Conservation (phyloP, 2,329 filamentous ascomycete species). For the Pseudogymnoascus sp. region DNA sequence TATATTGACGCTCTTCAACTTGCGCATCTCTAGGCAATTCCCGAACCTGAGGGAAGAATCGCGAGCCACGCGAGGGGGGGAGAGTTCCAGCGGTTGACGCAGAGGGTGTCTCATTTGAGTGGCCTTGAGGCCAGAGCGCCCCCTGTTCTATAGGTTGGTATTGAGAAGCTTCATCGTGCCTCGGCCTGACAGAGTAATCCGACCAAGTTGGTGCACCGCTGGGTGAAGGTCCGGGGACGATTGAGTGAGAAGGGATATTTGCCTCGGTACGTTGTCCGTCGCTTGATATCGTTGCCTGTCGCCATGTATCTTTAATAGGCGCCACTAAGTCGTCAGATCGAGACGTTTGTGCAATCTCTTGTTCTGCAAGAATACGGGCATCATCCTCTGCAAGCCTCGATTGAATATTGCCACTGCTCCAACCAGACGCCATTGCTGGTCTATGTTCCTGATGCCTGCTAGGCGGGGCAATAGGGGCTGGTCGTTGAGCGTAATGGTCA, state of each 20-base stretch:
- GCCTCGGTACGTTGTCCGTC: not conserved
- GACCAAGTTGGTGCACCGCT: not conserved
- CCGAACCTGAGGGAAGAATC: conserved; percentile 49
- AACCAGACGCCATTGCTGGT: not conserved
- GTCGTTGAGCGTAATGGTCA: conserved; percentile 23
- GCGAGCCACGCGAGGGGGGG: conserved; percentile 44
- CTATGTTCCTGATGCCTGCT: conserved; percentile 18
- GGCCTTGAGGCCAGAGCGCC: not conserved
- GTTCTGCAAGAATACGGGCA: conserved; percentile 9
- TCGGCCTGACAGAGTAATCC: conserved; percentile 7
- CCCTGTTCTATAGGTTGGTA: not conserved
- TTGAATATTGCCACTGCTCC: conserved; percentile 6
- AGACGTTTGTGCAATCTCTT: not conserved
- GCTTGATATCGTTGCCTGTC: not conserved
- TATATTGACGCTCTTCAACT: conserved; percentile 33
- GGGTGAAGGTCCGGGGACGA: not conserved
- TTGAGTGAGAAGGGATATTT: not conserved
- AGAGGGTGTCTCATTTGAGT: not conserved
- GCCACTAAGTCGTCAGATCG: not conserved
- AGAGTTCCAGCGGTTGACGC: conserved; percentile 23
- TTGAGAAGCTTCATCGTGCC: not conserved
- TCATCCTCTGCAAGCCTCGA: conserved; percentile 11
- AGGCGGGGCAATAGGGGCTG: conserved; percentile 27
- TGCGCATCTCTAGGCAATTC: conserved; percentile 35
- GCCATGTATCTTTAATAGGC: conserved; percentile 13